Conservation (phyloP, 192 early-diverging fungal species). For the Pilaira anomala region DNA sequence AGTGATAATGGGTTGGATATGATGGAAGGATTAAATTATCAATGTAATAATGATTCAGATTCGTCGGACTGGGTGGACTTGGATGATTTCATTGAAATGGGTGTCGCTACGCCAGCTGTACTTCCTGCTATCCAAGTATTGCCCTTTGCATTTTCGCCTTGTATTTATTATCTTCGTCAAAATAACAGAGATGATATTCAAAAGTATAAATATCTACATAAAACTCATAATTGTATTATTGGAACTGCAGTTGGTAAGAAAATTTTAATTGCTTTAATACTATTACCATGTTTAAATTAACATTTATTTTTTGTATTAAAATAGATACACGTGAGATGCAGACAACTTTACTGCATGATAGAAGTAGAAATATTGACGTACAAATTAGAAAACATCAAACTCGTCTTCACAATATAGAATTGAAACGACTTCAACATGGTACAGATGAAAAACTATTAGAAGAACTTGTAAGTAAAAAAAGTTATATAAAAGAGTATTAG, state of each 20-base stretch:
- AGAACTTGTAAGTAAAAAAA: constrained; percentile 14
- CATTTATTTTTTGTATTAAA: not conserved
- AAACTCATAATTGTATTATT: constrained; percentile 42
- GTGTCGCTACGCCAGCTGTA: constrained; percentile 31
- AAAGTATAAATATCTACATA: constrained; percentile 33
- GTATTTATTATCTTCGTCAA: constrained; percentile 50
- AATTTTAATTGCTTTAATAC: not conserved
- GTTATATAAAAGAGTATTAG: constrained; percentile 10
- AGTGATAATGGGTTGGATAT: constrained; percentile 18
- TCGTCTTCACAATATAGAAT: constrained; percentile 48
- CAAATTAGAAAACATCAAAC: constrained; percentile 55
- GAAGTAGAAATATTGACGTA: constrained; percentile 54
- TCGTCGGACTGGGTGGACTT: constrained; percentile 47
- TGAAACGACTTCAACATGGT: constrained; percentile 22
- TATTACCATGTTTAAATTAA: not conserved
- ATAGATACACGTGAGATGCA: constrained; percentile 57
- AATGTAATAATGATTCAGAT: constrained; percentile 11
- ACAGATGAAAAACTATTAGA: constrained; percentile 6
- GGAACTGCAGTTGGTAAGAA: constrained; percentile 38
- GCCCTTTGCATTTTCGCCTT: constrained; percentile 60
- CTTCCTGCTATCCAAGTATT: constrained; percentile 40
- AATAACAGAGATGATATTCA: constrained; percentile 33
- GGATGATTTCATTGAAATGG: constrained; percentile 52
- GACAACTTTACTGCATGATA: constrained; percentile 46
- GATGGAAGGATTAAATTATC: constrained; percentile 11